Percentiles rank a stretch among this genome's conserved stretches.
Evolutionary conservation across 1,284 basidiomycete species (phyloP).

Genomic region (Heterobasidion parviporum): DNA sequence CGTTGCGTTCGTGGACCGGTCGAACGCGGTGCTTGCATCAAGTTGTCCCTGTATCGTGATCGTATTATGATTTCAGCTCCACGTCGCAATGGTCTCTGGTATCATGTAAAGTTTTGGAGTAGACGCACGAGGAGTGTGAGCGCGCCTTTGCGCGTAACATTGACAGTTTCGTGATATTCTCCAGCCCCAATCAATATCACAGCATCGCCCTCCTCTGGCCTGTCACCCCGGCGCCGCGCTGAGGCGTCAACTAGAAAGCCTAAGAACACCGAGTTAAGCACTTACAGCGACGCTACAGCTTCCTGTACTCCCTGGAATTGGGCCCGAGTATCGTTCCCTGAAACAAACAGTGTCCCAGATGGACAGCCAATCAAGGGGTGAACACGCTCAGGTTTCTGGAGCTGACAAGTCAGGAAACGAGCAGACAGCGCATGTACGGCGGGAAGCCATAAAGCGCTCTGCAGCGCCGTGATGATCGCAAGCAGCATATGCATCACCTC

Average conservation of each 20-base stretch:
- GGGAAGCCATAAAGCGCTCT: not conserved
- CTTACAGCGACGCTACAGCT: slow-evolving; percentile 46
- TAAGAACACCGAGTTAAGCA: slow-evolving; percentile 1
- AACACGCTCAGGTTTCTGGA: slow-evolving; percentile 30
- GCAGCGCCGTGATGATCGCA: not conserved
- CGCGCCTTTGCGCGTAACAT: slow-evolving; percentile 45
- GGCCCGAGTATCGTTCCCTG: slow-evolving; percentile 34
- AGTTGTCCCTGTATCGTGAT: slow-evolving; percentile 39
- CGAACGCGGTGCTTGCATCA: slow-evolving; percentile 23
- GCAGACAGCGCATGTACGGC: slow-evolving; percentile 32
- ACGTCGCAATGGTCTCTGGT: not conserved
- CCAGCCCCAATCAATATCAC: slow-evolving; percentile 54
- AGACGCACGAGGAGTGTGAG: slow-evolving; percentile 42
- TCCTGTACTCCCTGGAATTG: slow-evolving; percentile 42
- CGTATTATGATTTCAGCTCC: not conserved
- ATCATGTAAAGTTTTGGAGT: not conserved
- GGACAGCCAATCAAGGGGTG: slow-evolving; percentile 49
- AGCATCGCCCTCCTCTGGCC: slow-evolving; percentile 28
- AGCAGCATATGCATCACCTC: not conserved
- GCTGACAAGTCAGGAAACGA: slow-evolving; percentile 37
- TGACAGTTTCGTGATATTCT: slow-evolving; percentile 54
- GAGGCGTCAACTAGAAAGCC: not conserved
- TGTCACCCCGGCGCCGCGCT: slow-evolving; percentile 11
- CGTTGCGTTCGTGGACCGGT: slow-evolving; percentile 24
- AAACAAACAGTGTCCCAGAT: slow-evolving; percentile 49